Conservation (phyloP, 2,329 filamentous ascomycete genomes). For the Elsinoe necatrix region DNA sequence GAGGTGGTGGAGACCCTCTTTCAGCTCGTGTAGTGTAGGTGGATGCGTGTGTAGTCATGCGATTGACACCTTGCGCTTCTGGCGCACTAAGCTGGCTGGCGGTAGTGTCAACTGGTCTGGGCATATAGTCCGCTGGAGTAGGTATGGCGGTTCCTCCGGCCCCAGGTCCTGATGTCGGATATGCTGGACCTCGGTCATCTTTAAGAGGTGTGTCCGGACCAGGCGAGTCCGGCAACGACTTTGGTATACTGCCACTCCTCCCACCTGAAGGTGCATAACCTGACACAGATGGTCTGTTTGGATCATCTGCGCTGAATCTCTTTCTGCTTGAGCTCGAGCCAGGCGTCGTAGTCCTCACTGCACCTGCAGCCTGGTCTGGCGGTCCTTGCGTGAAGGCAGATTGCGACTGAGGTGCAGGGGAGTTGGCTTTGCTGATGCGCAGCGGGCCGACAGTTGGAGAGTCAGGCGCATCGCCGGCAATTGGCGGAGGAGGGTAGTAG, state of each 20-base stretch:
- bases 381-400: constrained; percentile 35
- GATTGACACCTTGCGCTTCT: constrained; percentile 48
- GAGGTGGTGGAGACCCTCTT: constrained; percentile 86
- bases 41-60: constrained; percentile 73
- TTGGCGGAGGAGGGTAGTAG: constrained; percentile 24
- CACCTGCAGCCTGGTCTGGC: constrained; percentile 26
- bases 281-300: constrained; percentile 39
- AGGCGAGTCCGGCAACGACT: constrained; percentile 73
- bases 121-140: constrained; percentile 24
- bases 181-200: constrained; percentile 43
- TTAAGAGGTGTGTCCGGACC: constrained; percentile 68
- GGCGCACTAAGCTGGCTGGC: constrained; percentile 38
- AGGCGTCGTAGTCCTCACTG: constrained; percentile 21
- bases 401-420: constrained; percentile 44
- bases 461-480: constrained; percentile 38
- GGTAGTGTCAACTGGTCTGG: constrained; percentile 45
- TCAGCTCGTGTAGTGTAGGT: constrained; percentile 88
- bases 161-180: constrained; percentile 18
- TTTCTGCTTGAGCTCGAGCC: constrained; percentile 27
- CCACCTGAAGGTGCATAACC: constrained; percentile 53
- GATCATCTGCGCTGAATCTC: constrained; percentile 41
- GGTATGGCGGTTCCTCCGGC: constrained; percentile 8
- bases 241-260: constrained; percentile 70
- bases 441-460: constrained; percentile 76
- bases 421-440: constrained; percentile 71